These are phyloP conservation scores for Blastobotrys peoriensis DNA, from an alignment of 805 yeast species.

Conservation along the genomic window DNA sequence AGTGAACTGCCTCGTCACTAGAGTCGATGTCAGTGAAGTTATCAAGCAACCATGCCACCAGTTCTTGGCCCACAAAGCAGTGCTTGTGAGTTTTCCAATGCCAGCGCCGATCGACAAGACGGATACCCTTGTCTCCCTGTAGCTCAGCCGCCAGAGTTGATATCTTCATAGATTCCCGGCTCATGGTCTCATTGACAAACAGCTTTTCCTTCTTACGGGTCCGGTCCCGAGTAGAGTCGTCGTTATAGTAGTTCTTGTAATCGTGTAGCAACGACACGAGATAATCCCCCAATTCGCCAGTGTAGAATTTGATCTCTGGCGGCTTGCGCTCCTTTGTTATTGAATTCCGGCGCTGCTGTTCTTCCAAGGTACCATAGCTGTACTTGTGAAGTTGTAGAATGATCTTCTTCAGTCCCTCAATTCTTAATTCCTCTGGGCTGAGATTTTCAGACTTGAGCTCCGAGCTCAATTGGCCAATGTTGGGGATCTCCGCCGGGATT, in stretches of 20 bases:
- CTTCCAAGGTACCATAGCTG: slow-evolving; percentile 41
- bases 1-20: slow-evolving; percentile 75
- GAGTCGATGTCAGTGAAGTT: slow-evolving; percentile 73
- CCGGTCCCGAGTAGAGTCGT: slow-evolving; percentile 17
- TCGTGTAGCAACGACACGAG: slow-evolving; percentile 35
- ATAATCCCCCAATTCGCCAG: slow-evolving; percentile 72
- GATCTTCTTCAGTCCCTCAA: slow-evolving; percentile 79
- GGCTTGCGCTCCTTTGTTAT: slow-evolving; percentile 41
- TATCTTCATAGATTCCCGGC: slow-evolving; percentile 42
- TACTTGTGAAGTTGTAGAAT: slow-evolving; percentile 56
- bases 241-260: slow-evolving; percentile 38
- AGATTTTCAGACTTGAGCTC: slow-evolving; percentile 45
- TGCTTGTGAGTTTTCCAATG: slow-evolving; percentile 73
- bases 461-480: slow-evolving; percentile 35
- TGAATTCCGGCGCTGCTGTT: slow-evolving; percentile 27
- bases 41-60: slow-evolving; percentile 79
- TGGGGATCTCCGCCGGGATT: slow-evolving; percentile 66
- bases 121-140: slow-evolving; percentile 57
- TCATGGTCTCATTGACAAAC: slow-evolving; percentile 34
- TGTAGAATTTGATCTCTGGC: slow-evolving; percentile 80
- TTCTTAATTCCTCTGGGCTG: slow-evolving; percentile 76
- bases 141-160: slow-evolving; percentile 55
- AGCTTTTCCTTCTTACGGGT: slow-evolving; percentile 30
- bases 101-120: slow-evolving; percentile 79
- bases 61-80: slow-evolving; percentile 79